Evolutionary conservation across 2,329 filamentous ascomycete species (phyloP), one percentile per base, ranked within the genome.

Genomic region (Fusarium staphyleae): DNA sequence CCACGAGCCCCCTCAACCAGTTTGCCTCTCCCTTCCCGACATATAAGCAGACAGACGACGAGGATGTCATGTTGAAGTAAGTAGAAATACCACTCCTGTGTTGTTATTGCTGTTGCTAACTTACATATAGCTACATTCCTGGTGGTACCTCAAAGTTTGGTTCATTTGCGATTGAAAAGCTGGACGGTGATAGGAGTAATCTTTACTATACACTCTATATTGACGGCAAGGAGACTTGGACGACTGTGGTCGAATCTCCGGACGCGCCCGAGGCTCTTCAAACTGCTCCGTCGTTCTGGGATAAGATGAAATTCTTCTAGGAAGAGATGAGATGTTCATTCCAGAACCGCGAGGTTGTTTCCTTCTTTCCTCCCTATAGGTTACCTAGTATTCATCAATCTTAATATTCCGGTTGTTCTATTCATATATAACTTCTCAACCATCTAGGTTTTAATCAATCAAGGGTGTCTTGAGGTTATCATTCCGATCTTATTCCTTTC

Each of bases 71-170:
- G 69, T 81, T 98, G 60, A 91, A 93, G 85, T 96, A 83, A 78
- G 83, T 83, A 15, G 5, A n/a, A 5, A 6, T 14, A 7, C 6
- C 6, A 5, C 5, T 26, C 15, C 29, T 18, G 4, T 18, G 4
- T 22, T n/a, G 8, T 24, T 4, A n/a, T 33, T 33, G 18, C 44
- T 61, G 14, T 33, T 33, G 18, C 44, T 61, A 43, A 55, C 30
- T 35, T 11, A 22, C 4, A 9, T 14, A 13, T 47, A 89, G 86
- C 65, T 92, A 95, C 65, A 83, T 93, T 37, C 89, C 93, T 8
- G 84, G 88, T 52, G 93, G 93, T 2, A 93, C 91, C 68, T 92
- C 87, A 57, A 98, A 98, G 72, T 93, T 96, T 72, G 90, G 93
- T 2, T 66, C 73, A 2, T 74, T 76, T 47, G 90, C 91, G 16